These are phyloP conservation scores for Tagetes patula DNA, from an alignment of 129 eudicot genomes.

Conservation along the genomic window DNA sequence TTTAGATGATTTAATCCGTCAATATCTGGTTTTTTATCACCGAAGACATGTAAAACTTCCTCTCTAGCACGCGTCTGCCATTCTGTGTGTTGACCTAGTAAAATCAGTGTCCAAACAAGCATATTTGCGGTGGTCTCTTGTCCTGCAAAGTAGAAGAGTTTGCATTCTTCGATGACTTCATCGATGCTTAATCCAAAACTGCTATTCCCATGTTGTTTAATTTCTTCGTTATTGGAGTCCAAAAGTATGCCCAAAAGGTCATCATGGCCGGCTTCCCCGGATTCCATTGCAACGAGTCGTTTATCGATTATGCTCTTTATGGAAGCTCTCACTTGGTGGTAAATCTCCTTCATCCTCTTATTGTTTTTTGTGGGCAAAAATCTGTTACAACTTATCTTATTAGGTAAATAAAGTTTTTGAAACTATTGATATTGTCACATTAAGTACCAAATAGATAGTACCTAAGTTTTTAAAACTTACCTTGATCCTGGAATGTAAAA, in stretches of 20 bases:
- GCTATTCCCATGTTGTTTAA: conserved; percentile 21
- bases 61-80: conserved; percentile 39
- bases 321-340: not conserved
- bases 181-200: conserved; percentile 30
- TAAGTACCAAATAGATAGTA: not conserved
- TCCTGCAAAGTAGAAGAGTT: conserved; percentile 35
- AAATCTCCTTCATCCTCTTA: conserved; percentile 27
- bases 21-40: conserved; percentile 22
- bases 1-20: conserved; percentile 35
- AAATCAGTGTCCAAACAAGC: conserved; percentile 42
- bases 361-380: conserved; percentile 34
- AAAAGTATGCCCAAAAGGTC: conserved; percentile 34
- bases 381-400: conserved; percentile 1
- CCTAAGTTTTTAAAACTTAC: not conserved
- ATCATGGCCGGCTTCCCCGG: conserved; percentile 9
- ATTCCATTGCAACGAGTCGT: conserved; percentile 26
- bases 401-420: not conserved
- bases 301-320: conserved; percentile 27
- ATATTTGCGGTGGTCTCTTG: conserved; percentile 32
- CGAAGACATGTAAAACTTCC: conserved; percentile 30
- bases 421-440: not conserved
- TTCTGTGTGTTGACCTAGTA: conserved; percentile 20
- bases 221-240: conserved; percentile 33
- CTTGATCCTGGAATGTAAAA: conserved; percentile 33
- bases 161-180: conserved; percentile 37